These are phyloP conservation scores for Porcisia deanei DNA, from an alignment of 208 protist genomes.

Conservation along the genomic window DNA sequence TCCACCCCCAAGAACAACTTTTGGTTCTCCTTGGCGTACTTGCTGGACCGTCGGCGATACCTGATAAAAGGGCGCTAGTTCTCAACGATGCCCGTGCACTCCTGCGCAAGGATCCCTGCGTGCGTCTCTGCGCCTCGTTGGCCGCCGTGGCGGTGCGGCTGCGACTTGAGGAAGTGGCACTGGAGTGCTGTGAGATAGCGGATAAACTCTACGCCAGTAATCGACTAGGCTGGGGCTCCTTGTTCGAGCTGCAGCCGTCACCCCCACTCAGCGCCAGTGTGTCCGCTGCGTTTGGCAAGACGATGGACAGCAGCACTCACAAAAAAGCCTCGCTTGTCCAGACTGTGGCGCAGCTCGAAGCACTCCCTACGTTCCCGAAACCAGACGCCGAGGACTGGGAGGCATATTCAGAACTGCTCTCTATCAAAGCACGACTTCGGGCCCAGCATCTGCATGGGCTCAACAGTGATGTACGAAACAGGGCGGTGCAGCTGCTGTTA, in stretches of 20 bases:
- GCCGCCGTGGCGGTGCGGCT: slow-evolving; percentile 53
- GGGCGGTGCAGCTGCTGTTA: slow-evolving; percentile 38
- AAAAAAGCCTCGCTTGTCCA: slow-evolving; percentile 10
- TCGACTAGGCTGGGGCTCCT: slow-evolving; percentile 74
- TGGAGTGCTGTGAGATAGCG: slow-evolving; percentile 73
- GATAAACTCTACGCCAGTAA: slow-evolving; percentile 67
- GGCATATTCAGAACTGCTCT: slow-evolving; percentile 60
- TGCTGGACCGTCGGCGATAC: slow-evolving; percentile 29
- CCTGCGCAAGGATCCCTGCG: slow-evolving; percentile 59
- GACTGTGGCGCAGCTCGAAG: slow-evolving; percentile 11
- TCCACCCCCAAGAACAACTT: slow-evolving; percentile 76
- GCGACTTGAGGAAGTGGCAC: slow-evolving; percentile 54
- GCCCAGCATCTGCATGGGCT: slow-evolving; percentile 26
- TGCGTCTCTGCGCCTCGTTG: slow-evolving; percentile 80
- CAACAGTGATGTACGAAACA: slow-evolving; percentile 29
- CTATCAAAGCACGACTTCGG: slow-evolving; percentile 52
- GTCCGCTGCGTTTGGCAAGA: background rate
- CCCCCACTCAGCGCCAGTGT: slow-evolving; percentile 2
- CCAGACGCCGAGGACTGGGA: slow-evolving; percentile 39
- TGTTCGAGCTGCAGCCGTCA: slow-evolving; percentile 22
- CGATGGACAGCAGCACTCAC: background rate
- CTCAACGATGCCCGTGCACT: slow-evolving; percentile 55
- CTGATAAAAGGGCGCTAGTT: slow-evolving; percentile 48
- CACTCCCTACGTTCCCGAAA: background rate
- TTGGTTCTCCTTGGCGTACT: slow-evolving; percentile 62